Evolutionary conservation across 2,329 filamentous ascomycete species (phyloP).

Genomic region (Ophiostoma fasciatum): DNA sequence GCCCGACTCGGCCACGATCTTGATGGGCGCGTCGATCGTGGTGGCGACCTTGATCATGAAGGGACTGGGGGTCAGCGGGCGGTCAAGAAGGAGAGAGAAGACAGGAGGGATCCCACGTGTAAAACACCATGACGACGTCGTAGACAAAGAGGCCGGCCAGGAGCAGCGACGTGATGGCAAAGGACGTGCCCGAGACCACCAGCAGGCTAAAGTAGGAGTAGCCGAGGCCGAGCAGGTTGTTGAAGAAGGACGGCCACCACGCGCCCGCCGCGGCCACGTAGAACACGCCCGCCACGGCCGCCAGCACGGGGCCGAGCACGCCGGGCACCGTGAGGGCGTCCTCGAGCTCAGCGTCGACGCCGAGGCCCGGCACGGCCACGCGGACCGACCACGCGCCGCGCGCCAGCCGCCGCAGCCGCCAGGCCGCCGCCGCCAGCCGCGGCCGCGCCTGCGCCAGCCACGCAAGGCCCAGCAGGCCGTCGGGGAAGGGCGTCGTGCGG

Average conservation of each 20-base stretch:
- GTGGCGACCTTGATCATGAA: conserved; percentile 83
- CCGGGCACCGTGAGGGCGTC: conserved; percentile 38
- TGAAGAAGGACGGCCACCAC: conserved; percentile 40
- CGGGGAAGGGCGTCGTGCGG: conserved; percentile 24
- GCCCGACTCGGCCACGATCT: conserved; percentile 60
- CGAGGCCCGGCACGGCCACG: conserved; percentile 35
- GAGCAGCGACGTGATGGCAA: conserved; percentile 65
- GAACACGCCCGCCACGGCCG: conserved; percentile 37
- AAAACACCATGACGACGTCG: conserved; percentile 87
- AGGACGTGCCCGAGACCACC: conserved; percentile 78
- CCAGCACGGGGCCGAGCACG: conserved; percentile 38
- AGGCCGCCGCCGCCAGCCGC: conserved; percentile 22
- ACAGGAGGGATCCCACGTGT: conserved; percentile 38
- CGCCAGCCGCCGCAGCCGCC: conserved; percentile 36
- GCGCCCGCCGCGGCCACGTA: conserved; percentile 49
- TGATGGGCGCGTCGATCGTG: conserved; percentile 81
- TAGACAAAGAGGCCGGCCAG: conserved; percentile 78
- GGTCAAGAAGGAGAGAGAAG: background rate
- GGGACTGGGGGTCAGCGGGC: conserved; percentile 31
- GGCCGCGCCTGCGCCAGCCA: too few species aligned
- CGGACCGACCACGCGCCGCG: conserved; percentile 36
- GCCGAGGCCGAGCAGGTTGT: conserved; percentile 74
- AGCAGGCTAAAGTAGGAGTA: conserved; percentile 75
- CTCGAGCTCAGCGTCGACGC: conserved; percentile 25
- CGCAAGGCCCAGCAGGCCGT: conserved; percentile 23